Base-by-base conservation (phyloP, 495 filamentous ascomycete species). In the Usnea hakonensis region DNA sequence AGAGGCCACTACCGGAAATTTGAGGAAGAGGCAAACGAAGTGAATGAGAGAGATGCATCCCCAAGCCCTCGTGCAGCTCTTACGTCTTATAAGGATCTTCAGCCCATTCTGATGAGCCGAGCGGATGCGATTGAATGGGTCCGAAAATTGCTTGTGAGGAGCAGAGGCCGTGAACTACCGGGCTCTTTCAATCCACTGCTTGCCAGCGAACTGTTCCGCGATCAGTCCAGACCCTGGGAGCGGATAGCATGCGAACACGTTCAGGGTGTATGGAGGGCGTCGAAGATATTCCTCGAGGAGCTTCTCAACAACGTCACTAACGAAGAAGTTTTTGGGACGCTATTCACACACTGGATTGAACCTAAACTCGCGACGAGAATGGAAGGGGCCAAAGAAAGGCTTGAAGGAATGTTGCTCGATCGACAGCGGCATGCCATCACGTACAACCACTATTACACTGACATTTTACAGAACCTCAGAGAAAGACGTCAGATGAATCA, bases 181-280 rank as follows among this genome's bases (percentile, higher is more conserved):
- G 77, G 78, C 0, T 76, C 73, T 5, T 79, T 78, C 67, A 79
- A 77, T 53, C 79, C 78, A 0, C 65, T 79, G 38, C 64, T 82
- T 14, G 70, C 81, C 7, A 65, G 68, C 5, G 76, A 79, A 16
- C 61, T 82, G 0, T 81, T 81, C 53, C 62, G 53, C 1, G 70
- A 79, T 37, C 77, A 82, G 57, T 77, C 67, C 5, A 58, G 54
- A 0, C 77, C 72, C 0, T 82, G 78, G 77, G 67, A 69, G 35
- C 6, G 69, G 0, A 68, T 83, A n/a, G 73, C 75, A 10, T 53
- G 50, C 5, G 64, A 59, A 10, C 75, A 80, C 59, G 67, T 78
- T 43, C 33, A 64, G 13, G 65, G 53, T 23, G 64, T 74, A 16
- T 78, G 73, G 70, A 62, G 72, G 36, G 70, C 74, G 14, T 68